Evolutionary conservation across 2,329 filamentous ascomycete species (phyloP).

Genomic region (Allantophomopsis cytisporea): DNA sequence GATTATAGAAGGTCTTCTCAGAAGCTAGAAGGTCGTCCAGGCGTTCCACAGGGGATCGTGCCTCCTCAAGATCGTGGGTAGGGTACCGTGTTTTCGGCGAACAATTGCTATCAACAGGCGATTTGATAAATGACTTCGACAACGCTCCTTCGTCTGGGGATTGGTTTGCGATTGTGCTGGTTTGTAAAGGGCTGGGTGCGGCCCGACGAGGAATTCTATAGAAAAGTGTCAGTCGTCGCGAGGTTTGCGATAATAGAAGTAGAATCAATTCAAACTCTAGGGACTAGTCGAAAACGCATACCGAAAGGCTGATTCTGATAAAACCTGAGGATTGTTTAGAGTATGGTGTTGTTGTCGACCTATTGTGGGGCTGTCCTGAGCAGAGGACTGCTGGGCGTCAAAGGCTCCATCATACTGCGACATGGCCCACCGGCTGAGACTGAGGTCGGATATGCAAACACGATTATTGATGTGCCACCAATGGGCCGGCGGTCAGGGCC

Average conservation of each 20-base stretch:
- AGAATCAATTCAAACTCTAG: too few species aligned
- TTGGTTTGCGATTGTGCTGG: conserved; percentile 12
- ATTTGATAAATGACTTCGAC: too few species aligned
- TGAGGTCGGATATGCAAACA: conserved; percentile 9
- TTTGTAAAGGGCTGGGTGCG: conserved; percentile 19
- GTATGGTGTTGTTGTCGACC: conserved; percentile 3
- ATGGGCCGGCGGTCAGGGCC: not conserved
- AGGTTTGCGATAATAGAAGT: too few species aligned
- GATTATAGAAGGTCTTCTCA: conserved; percentile 17
- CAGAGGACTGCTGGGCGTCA: conserved; percentile 2
- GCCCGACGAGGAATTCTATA: conserved; percentile 17
- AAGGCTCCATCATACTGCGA: conserved; percentile 16
- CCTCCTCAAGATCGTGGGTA: conserved; percentile 7
- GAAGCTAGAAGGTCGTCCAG: conserved; percentile 19
- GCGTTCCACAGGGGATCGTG: conserved; percentile 19
- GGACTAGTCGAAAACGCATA: not conserved
- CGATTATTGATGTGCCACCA: not conserved
- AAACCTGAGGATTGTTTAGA: conserved; percentile 6
- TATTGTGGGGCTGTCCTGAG: conserved; percentile 4
- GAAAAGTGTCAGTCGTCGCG: too few species aligned
- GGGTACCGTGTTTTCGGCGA: conserved; percentile 6
- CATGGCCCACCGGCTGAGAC: conserved; percentile 15
- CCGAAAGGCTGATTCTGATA: conserved; percentile 3
- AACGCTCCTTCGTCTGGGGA: too few species aligned
- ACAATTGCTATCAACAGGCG: conserved; percentile 5